Conservation (phyloP, 139 green algal species). For the Mesotaenium endlicherianum region DNA sequence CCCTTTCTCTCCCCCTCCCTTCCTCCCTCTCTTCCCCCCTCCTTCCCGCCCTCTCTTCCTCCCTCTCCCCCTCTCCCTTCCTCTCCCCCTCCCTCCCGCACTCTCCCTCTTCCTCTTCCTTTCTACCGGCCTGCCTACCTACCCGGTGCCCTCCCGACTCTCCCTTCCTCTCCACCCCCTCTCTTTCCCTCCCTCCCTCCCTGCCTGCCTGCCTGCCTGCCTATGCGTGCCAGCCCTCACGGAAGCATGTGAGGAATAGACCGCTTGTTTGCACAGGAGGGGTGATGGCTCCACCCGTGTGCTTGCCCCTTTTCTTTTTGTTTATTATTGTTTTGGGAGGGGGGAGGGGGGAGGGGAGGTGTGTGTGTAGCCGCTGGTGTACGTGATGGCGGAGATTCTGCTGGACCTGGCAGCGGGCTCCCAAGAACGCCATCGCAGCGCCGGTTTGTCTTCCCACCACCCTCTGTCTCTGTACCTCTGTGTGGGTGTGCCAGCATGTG, state of each 20-base stretch:
- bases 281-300: not conserved
- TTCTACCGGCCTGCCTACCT: not conserved
- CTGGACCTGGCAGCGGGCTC: not conserved
- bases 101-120: not conserved
- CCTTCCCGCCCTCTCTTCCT: not conserved
- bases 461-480: too few species aligned
- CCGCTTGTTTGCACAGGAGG: not conserved
- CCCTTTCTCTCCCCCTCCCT: not conserved
- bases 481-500: too few species aligned
- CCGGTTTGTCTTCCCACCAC: too few species aligned
- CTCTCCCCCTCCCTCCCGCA: not conserved
- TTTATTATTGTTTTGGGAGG: not conserved
- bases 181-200: not conserved
- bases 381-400: not conserved
- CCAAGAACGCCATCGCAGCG: too few species aligned
- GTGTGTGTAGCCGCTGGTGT: not conserved
- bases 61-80: not conserved
- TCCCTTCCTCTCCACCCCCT: not conserved
- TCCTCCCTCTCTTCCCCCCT: not conserved
- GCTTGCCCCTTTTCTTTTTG: not conserved
- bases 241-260: not conserved
- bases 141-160: not conserved
- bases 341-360: not conserved
- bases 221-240: not conserved
- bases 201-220: not conserved